Evolutionary conservation across 805 yeast genomes (phyloP).

Genomic region (Yarrowia porcina): DNA sequence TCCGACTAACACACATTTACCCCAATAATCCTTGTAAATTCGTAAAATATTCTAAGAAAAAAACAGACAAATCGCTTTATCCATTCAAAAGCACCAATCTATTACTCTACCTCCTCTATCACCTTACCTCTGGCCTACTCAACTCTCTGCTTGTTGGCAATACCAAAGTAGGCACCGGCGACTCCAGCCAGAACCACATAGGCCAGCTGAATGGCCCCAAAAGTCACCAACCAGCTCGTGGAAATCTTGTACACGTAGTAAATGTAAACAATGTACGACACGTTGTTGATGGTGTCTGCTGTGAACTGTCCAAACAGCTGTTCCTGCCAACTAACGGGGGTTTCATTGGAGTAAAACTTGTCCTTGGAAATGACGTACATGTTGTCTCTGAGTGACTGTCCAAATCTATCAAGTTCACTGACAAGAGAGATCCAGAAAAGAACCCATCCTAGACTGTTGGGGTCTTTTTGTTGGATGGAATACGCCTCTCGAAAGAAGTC

Average conservation of each 20-base stretch:
- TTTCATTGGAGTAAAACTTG: conserved; percentile 13
- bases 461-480: neutral
- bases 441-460: neutral
- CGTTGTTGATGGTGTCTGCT: neutral
- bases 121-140: too few species aligned
- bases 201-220: neutral
- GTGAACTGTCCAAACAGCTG: neutral
- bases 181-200: neutral
- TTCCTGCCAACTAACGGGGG: conserved; percentile 13
- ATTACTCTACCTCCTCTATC: too few species aligned
- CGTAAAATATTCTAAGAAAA: too few species aligned
- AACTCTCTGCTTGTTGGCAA: conserved; percentile 8
- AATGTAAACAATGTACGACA: neutral
- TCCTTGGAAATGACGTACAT: conserved; percentile 6
- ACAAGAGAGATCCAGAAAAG: neutral
- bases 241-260: neutral
- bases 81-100: too few species aligned
- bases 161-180: conserved; percentile 6
- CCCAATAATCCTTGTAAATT: too few species aligned
- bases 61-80: too few species aligned
- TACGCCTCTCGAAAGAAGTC: neutral
- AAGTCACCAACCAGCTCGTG: neutral
- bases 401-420: neutral
- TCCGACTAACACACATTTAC: too few species aligned
- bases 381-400: conserved; percentile 11